Base-by-base conservation (phyloP, 2,329 filamentous ascomycete genomes). In the Penicillium corylophilum region DNA sequence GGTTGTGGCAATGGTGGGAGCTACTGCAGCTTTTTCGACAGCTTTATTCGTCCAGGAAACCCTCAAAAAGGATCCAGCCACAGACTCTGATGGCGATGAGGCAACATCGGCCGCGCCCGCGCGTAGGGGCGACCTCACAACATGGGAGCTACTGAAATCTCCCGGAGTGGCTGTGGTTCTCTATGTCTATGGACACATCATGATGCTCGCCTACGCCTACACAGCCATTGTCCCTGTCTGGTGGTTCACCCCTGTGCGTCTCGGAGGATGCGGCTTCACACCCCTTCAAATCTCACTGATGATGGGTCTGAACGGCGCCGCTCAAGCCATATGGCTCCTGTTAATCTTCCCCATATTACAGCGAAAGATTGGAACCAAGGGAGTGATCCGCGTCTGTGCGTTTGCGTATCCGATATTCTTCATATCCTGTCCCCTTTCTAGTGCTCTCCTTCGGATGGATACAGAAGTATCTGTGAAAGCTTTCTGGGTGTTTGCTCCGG, bases 321-420 rank as follows among this genome's bases (percentile, higher is more conserved):
- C 82, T 4, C 89, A 93, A 68, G 83, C 87, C 1, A 51, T 82
- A 6, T 93, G 88, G 88, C 80, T 90, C 2, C 76, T 93, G 0
- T 56, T 89, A 13, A 74, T 80, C 28, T 92, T 93, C 64, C 88
- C 89, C 1, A 73, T 77, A 0, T 68, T 93, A 1, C 88, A 93
- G 64, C 74, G 71, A 31, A 81, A 81, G 18, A 67, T 85, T 20
- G 87, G 88, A 9, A 91, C 87, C 6, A 84, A 83, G 22, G 80
- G 78, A 4, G 74, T 92, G 0, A 73, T 93, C 54, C 78, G 79
- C 5, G 57, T 72, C 8, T 88, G 86, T 65, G 79, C 78, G 1
- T 57, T 64, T 28, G 73, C 65, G 0, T 91, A 87, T 73, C 87
- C 88, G 0, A 64, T 85, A 44, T 85, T 89, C 65, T 85, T 90